Evolutionary conservation across 2,329 filamentous ascomycete genomes (phyloP).

Genomic region (Incumbomyces lentus): DNA sequence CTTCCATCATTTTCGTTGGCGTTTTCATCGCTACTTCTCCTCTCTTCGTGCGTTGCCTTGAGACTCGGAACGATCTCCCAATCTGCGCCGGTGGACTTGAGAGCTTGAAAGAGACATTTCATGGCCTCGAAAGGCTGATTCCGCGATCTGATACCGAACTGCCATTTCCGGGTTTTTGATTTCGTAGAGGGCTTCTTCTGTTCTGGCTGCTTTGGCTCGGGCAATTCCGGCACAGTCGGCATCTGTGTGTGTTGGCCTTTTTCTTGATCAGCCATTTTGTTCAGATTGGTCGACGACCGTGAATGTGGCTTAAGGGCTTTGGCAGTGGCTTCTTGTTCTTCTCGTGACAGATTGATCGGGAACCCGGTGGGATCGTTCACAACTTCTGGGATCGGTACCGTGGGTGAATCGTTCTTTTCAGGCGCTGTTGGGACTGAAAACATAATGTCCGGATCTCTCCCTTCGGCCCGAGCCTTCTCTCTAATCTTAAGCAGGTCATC

Average conservation of each 20-base stretch:
- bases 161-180: conserved; percentile 78
- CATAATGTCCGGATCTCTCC: conserved; percentile 21
- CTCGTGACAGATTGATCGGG: conserved; percentile 33
- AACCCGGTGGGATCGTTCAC: conserved; percentile 19
- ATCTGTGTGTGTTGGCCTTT: conserved; percentile 47
- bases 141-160: conserved; percentile 90
- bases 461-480: conserved; percentile 39
- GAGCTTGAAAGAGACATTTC: conserved; percentile 85
- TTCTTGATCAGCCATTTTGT: conserved; percentile 45
- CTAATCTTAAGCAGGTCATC: conserved; percentile 70
- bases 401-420: conserved; percentile 11
- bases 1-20: conserved; percentile 11
- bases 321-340: conserved; percentile 71
- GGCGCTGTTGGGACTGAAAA: conserved; percentile 13
- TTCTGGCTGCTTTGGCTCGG: conserved; percentile 36
- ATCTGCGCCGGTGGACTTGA: conserved; percentile 76
- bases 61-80: conserved; percentile 55
- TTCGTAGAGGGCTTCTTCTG: conserved; percentile 38
- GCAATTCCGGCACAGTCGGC: conserved; percentile 41
- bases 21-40: conserved; percentile 13
- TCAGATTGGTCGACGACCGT: conserved; percentile 57
- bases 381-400: conserved; percentile 20
- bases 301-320: conserved; percentile 78
- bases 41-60: conserved; percentile 12
- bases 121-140: conserved; percentile 93